A percentile compares a stretch with the other conserved stretches of the same genome.
Evolutionary conservation across 2,329 filamentous ascomycete species (phyloP).

Genomic region (Cercospora beticola): DNA sequence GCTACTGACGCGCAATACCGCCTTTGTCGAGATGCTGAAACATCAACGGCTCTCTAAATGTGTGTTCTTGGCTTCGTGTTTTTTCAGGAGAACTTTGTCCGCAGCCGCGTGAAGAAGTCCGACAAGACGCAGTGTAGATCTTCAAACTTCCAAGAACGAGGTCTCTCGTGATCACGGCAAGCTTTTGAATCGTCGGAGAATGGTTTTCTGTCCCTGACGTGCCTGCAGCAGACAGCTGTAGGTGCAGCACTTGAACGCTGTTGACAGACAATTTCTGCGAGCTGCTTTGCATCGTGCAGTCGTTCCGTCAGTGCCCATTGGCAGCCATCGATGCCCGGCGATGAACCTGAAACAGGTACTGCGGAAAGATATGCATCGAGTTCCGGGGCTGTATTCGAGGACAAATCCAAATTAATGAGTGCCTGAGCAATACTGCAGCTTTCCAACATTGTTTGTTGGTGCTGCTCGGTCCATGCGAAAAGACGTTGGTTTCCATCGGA

Average conservation of each 20-base stretch:
- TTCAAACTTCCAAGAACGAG: neutral
- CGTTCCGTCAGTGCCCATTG: neutral
- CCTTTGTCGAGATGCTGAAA: neutral
- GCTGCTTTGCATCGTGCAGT: neutral
- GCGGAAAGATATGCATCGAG: neutral
- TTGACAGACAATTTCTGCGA: neutral
- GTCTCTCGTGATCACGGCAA: neutral
- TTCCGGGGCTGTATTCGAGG: neutral
- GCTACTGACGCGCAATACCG: neutral
- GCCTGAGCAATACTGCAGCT: neutral
- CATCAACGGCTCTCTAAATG: neutral
- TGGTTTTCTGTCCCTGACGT: neutral
- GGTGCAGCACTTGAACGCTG: neutral
- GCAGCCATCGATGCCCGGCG: neutral
- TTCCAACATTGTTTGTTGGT: neutral
- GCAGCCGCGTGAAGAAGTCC: constrained; percentile 3
- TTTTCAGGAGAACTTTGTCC: neutral
- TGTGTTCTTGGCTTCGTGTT: neutral
- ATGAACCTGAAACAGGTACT: neutral
- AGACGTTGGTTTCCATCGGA: constrained; percentile 2
- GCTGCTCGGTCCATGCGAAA: neutral
- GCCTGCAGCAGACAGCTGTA: constrained; percentile 1
- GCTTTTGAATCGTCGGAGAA: neutral
- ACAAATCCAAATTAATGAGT: neutral
- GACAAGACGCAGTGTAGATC: neutral